Conservation (phyloP, 305 asterid species). For the Withania somnifera region DNA sequence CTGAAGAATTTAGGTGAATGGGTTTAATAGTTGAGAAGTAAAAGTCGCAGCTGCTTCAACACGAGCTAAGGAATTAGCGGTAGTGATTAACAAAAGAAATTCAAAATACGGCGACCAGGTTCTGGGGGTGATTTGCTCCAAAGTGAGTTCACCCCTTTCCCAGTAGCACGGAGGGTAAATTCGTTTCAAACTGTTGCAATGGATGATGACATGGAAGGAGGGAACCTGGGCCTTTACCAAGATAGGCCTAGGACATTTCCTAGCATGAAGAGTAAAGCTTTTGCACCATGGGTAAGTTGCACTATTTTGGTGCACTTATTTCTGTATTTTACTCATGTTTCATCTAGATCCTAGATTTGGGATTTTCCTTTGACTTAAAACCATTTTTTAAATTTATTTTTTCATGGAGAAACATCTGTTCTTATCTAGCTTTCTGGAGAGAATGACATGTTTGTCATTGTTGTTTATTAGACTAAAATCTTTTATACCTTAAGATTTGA, state of each 20-base stretch:
- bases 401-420: neutral
- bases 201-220: slow-evolving; percentile 90
- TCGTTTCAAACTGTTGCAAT: slow-evolving; percentile 74
- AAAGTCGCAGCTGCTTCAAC: neutral
- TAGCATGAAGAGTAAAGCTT: slow-evolving; percentile 78
- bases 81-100: slow-evolving; percentile 7
- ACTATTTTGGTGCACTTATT: slow-evolving; percentile 1
- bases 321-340: neutral
- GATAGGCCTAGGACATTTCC: slow-evolving; percentile 82
- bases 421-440: neutral
- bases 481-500: neutral
- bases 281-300: slow-evolving; percentile 72
- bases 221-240: slow-evolving; percentile 63
- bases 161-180: slow-evolving; percentile 67
- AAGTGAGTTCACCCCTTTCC: slow-evolving; percentile 44
- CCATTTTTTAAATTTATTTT: neutral
- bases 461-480: neutral
- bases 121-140: slow-evolving; percentile 92
- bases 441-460: neutral
- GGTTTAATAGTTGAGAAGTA: neutral
- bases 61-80: neutral
- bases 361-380: neutral
- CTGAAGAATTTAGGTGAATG: neutral
- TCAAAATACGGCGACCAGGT: slow-evolving; percentile 65
- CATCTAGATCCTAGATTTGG: neutral